A percentile compares a stretch with the other conserved stretches of the same genome.
Evolutionary conservation across 306 rosid species (phyloP).

Genomic region (Quercus parvula): DNA sequence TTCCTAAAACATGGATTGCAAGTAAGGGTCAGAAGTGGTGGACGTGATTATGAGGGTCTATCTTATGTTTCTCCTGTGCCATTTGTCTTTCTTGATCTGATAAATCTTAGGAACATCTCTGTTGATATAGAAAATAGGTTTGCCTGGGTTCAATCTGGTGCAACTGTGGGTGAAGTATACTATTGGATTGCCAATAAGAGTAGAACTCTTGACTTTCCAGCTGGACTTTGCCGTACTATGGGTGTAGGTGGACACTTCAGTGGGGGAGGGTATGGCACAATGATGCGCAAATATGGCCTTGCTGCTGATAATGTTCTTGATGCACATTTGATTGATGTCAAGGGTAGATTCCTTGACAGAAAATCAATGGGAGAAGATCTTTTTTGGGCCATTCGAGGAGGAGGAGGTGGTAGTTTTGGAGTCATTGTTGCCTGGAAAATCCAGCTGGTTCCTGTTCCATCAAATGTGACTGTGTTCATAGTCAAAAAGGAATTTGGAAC

Average conservation of each 20-base stretch:
- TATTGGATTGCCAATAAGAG: constrained; percentile 49
- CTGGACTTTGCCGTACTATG: constrained; percentile 51
- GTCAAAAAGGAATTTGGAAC: constrained; percentile 38
- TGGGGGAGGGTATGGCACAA: constrained; percentile 71
- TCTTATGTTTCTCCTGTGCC: constrained; percentile 20
- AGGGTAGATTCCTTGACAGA: constrained; percentile 54
- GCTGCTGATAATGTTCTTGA: constrained; percentile 54
- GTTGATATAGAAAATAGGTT: constrained; percentile 30
- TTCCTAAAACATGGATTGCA: neutral
- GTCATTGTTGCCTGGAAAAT: constrained; percentile 59
- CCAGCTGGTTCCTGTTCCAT: constrained; percentile 49
- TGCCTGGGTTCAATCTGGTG: constrained; percentile 68
- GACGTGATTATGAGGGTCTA: constrained; percentile 24
- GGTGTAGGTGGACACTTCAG: constrained; percentile 69
- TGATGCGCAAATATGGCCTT: constrained; percentile 68
- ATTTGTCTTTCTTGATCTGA: constrained; percentile 28
- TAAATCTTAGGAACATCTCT: constrained; percentile 28
- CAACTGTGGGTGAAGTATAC: constrained; percentile 63
- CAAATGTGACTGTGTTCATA: constrained; percentile 46
- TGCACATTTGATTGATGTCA: constrained; percentile 44
- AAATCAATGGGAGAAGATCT: constrained; percentile 63
- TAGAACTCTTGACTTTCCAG: constrained; percentile 53
- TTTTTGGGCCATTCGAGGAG: constrained; percentile 74
- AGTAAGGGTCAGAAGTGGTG: constrained; percentile 9
- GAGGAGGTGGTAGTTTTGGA: constrained; percentile 64